These are phyloP conservation scores for Botrytis elliptica DNA, from an alignment of 2,329 filamentous ascomycete genomes.

Conservation along the genomic window DNA sequence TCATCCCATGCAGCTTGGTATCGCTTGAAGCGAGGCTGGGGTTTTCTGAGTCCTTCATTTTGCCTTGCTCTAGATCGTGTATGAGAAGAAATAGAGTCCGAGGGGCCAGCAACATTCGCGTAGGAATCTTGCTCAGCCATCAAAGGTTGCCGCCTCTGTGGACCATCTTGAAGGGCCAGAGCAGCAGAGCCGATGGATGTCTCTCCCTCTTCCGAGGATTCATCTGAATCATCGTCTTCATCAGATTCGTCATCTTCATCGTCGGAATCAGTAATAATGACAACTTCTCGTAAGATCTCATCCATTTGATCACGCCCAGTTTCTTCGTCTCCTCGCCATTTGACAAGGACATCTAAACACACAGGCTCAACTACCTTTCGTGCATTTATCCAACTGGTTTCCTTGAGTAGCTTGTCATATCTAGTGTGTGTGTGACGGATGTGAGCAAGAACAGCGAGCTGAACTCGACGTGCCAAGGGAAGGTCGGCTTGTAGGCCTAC, in stretches of 20 bases:
- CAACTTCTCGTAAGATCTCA: slow-evolving; percentile 64
- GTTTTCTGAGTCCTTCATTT: slow-evolving; percentile 22
- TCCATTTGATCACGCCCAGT: slow-evolving; percentile 66
- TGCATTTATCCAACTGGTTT: slow-evolving; percentile 58
- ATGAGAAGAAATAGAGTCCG: not conserved
- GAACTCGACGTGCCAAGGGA: slow-evolving; percentile 59
- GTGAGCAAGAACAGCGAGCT: slow-evolving; percentile 64
- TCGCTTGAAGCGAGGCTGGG: slow-evolving; percentile 37
- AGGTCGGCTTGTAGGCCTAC: slow-evolving; percentile 58
- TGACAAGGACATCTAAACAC: slow-evolving; percentile 64
- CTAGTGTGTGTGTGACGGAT: slow-evolving; percentile 66
- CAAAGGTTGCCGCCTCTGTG: slow-evolving; percentile 14
- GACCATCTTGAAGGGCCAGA: slow-evolving; percentile 22
- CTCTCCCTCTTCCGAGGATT: slow-evolving; percentile 28
- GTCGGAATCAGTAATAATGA: slow-evolving; percentile 53
- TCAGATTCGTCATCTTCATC: slow-evolving; percentile 26
- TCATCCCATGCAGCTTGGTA: slow-evolving; percentile 41
- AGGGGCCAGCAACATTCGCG: not conserved
- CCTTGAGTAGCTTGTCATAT: slow-evolving; percentile 60
- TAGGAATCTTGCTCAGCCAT: not conserved
- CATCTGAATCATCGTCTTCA: slow-evolving; percentile 25
- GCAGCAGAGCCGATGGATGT: slow-evolving; percentile 27
- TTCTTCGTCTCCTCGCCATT: slow-evolving; percentile 71
- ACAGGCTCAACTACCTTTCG: slow-evolving; percentile 59
- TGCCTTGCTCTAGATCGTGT: slow-evolving; percentile 9